Evolutionary conservation across 495 filamentous ascomycete genomes (phyloP).

Genomic region (Neurospora cerealis): DNA sequence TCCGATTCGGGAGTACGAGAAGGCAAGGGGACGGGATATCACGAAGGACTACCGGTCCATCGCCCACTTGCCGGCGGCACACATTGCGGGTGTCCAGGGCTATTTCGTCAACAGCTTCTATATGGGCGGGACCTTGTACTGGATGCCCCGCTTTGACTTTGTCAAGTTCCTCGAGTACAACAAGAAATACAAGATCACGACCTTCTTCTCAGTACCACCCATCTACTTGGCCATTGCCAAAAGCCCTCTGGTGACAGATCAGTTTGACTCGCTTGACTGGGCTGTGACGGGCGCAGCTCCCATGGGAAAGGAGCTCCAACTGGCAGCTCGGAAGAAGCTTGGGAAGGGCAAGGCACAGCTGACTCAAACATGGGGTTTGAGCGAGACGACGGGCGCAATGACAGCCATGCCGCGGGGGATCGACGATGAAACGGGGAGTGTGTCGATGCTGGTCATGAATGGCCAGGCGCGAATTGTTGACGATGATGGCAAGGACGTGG

Average conservation of each 20-base stretch:
- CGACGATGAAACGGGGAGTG: constrained; percentile 17
- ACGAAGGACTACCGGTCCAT: constrained; percentile 24
- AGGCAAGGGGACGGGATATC: background rate
- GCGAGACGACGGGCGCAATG: constrained; percentile 40
- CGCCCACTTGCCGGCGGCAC: constrained; percentile 41
- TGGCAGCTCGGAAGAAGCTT: constrained; percentile 18
- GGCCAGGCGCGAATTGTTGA: constrained; percentile 39
- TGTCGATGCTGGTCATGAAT: constrained; percentile 39
- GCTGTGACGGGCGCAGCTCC: constrained; percentile 24
- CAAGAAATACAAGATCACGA: constrained; percentile 34
- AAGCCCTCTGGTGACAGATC: constrained; percentile 37
- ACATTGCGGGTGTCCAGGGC: constrained; percentile 31
- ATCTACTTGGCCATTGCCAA: constrained; percentile 42
- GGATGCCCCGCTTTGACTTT: constrained; percentile 41
- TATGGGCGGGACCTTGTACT: constrained; percentile 35
- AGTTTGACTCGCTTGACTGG: constrained; percentile 22
- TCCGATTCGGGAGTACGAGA: constrained; percentile 4
- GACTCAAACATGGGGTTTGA: constrained; percentile 69
- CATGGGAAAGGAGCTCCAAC: constrained; percentile 29
- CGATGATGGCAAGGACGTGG: constrained; percentile 32
- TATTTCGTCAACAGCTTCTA: constrained; percentile 33
- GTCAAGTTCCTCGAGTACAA: constrained; percentile 32
- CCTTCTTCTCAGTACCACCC: constrained; percentile 41
- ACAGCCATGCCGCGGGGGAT: constrained; percentile 12
- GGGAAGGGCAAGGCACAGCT: constrained; percentile 27